A percentile compares a stretch with the other conserved stretches of the same genome.
Evolutionary conservation across 805 yeast species (phyloP).

Genomic region (Wickerhamiella sergipiensis): DNA sequence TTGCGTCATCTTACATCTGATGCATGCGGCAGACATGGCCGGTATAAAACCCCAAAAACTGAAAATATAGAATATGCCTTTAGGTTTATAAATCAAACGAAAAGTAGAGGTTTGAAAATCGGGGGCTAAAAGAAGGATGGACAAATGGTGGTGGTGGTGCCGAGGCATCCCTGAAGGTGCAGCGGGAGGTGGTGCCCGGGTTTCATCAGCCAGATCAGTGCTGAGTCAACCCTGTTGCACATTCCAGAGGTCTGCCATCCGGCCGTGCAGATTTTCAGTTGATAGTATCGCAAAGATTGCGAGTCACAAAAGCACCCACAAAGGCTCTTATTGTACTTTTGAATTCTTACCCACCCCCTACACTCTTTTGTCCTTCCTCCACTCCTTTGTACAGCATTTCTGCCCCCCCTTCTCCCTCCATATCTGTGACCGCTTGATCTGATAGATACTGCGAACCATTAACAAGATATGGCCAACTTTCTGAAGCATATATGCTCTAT

Average conservation of each 20-base stretch:
- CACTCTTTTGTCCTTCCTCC: not conserved
- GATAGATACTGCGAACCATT: not conserved
- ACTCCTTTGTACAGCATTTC: not conserved
- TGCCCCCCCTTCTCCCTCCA: too few species aligned
- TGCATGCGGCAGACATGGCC: too few species aligned
- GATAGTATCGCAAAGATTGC: not conserved
- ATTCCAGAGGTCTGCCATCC: not conserved
- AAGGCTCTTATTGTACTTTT: not conserved
- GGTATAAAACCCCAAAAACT: too few species aligned
- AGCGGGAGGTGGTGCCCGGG: too few species aligned
- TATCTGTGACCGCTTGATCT: not conserved
- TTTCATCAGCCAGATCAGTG: not conserved
- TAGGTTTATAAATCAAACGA: too few species aligned
- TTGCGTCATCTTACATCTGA: too few species aligned
- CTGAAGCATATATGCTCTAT: not conserved
- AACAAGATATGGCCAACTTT: not conserved
- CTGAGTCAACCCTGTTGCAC: not conserved
- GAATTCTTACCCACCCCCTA: not conserved
- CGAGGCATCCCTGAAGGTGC: too few species aligned
- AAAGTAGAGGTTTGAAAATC: too few species aligned
- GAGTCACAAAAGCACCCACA: not conserved
- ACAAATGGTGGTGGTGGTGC: too few species aligned
- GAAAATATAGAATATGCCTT: too few species aligned
- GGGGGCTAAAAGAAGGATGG: too few species aligned
- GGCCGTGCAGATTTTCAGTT: not conserved